phyloP scores from a whole-genome alignment of 805 yeast genomes.

The Candida corydali region DNA sequence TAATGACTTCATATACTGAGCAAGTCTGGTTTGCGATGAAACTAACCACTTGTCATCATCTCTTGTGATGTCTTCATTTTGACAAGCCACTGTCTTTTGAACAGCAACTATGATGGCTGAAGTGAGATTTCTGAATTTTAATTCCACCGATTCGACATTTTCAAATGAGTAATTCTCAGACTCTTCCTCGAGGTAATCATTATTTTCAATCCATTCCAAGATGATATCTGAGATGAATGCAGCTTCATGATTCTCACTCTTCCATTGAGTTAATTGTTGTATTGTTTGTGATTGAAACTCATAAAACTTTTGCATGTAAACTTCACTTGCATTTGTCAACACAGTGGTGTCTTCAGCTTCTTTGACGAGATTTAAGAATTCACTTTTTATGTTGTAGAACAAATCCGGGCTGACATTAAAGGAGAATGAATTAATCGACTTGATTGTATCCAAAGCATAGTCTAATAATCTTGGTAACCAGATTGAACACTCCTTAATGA shows the following conservation, averaged over 20 bases:
- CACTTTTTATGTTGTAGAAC: slow-evolving; percentile 15
- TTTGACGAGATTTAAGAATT: slow-evolving; percentile 11
- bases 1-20: slow-evolving; percentile 39
- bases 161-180: slow-evolving; percentile 14
- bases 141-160: slow-evolving; percentile 41
- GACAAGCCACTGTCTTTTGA: slow-evolving; percentile 51
- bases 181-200: too few species aligned
- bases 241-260: slow-evolving; percentile 18
- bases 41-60: slow-evolving; percentile 68
- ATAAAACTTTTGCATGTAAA: slow-evolving; percentile 17
- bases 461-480: slow-evolving; percentile 38
- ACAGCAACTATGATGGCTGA: slow-evolving; percentile 61
- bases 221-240: slow-evolving; percentile 49
- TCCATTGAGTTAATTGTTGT: slow-evolving; percentile 31
- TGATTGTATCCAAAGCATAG: slow-evolving; percentile 21
- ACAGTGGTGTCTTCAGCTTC: slow-evolving; percentile 1
- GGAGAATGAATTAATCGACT: slow-evolving; percentile 11
- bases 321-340: slow-evolving; percentile 13
- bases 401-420: slow-evolving; percentile 9
- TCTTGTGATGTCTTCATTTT: slow-evolving; percentile 29
- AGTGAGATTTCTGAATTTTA: slow-evolving; percentile 45
- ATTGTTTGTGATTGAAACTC: slow-evolving; percentile 20
- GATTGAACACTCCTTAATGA: slow-evolving; percentile 12
- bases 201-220: slow-evolving; percentile 40
- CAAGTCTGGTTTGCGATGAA: slow-evolving; percentile 41